Percentiles rank a stretch among this genome's conserved stretches.
Conservation (phyloP, 23 red algal species). For the Gracilaria gracilis region DNA sequence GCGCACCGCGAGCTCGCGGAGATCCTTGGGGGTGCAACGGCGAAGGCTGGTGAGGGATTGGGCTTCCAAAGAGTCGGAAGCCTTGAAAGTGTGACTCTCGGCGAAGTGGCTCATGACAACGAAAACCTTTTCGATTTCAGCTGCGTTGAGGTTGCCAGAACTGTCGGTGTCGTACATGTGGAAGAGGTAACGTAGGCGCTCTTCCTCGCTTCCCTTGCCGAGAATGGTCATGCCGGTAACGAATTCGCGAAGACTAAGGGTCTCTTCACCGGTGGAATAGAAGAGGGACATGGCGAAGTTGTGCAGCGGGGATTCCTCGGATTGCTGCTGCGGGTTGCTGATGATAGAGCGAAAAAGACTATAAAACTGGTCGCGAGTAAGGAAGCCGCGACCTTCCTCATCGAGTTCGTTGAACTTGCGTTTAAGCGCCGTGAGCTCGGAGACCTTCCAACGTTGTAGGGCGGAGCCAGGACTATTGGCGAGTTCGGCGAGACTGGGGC, state of each 20-base stretch:
- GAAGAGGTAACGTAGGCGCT: slow-evolving; percentile 83
- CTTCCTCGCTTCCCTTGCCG: slow-evolving; percentile 66
- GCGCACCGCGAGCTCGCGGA: slow-evolving; percentile 28
- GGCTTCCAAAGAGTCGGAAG: slow-evolving; percentile 57
- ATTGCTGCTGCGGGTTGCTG: slow-evolving; percentile 2
- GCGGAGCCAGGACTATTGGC: slow-evolving; percentile 48
- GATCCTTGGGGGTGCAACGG: slow-evolving; percentile 9
- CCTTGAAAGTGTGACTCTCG: slow-evolving; percentile 50
- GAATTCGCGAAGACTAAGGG: slow-evolving; percentile 80
- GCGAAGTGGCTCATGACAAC: slow-evolving; percentile 76
- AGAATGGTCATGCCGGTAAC: slow-evolving; percentile 79
- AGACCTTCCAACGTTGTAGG: slow-evolving; percentile 25
- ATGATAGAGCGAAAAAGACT: slow-evolving; percentile 62
- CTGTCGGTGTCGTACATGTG: slow-evolving; percentile 83
- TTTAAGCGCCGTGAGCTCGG: slow-evolving; percentile 68
- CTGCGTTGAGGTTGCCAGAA: slow-evolving; percentile 62
- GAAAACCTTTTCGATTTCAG: slow-evolving; percentile 75
- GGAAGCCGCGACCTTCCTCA: slow-evolving; percentile 42
- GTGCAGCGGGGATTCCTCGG: slow-evolving; percentile 57
- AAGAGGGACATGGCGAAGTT: slow-evolving; percentile 82
- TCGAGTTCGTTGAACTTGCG: slow-evolving; percentile 70
- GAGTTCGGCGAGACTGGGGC: slow-evolving; percentile 42
- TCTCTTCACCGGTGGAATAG: slow-evolving; percentile 70
- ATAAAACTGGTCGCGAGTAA: slow-evolving; percentile 69
- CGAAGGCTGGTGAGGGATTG: slow-evolving; percentile 21